phyloP scores from a whole-genome alignment of 208 protist genomes.

The Porcisia hertigi region DNA sequence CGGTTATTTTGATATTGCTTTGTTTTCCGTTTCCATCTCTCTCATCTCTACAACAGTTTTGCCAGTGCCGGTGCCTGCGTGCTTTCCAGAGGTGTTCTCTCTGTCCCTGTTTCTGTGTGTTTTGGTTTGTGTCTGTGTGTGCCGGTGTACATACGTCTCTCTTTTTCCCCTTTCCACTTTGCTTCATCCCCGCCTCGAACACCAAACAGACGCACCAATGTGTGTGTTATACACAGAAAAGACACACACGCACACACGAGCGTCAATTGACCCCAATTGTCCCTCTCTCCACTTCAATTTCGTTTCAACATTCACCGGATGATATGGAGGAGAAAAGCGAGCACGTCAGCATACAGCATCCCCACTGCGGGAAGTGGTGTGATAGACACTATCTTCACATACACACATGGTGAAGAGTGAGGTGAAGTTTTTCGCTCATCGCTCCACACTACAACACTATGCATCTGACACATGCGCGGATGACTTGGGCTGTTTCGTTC shows the following conservation, averaged over 20 bases:
- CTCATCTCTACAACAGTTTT: neutral
- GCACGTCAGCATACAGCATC: no score
- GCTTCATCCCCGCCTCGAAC: neutral
- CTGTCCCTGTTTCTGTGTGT: neutral
- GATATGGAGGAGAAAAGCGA: neutral
- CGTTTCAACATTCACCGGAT: neutral
- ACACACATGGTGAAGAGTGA: neutral
- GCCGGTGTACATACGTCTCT: neutral
- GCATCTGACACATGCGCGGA: neutral
- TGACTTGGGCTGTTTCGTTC: neutral
- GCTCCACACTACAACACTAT: neutral
- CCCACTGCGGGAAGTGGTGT: neutral
- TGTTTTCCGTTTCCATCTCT: neutral
- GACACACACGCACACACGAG: neutral
- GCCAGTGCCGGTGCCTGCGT: neutral
- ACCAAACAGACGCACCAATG: neutral
- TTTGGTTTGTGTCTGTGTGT: neutral
- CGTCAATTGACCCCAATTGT: neutral
- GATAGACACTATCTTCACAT: neutral
- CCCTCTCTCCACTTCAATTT: neutral
- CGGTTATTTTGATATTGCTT: no score
- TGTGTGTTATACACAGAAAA: neutral
- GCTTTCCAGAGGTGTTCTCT: neutral
- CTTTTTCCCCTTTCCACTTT: neutral
- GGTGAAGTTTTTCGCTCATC: neutral